phyloP scores from a whole-genome alignment of 805 yeast genomes.

The Priceomyces castillae region DNA sequence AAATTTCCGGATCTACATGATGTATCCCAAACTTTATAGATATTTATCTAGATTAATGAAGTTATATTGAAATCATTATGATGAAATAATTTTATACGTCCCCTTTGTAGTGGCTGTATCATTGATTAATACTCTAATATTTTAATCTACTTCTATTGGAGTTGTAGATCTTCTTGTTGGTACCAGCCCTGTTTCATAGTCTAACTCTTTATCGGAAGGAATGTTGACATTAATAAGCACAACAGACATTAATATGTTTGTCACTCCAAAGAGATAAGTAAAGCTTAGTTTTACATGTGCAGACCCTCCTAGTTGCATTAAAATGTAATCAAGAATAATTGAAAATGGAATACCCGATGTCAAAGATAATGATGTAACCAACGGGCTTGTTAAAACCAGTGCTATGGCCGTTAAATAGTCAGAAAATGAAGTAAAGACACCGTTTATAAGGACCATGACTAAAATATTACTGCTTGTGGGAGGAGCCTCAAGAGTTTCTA shows the following conservation, averaged over 20 bases:
- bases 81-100: no score
- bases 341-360: constrained; percentile 54
- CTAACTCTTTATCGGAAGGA: constrained; percentile 43
- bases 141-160: no score
- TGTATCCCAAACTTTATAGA: no score
- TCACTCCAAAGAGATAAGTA: constrained; percentile 46
- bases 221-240: constrained; percentile 43
- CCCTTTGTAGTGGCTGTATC: no score
- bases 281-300: constrained; percentile 20
- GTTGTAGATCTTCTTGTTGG: no score
- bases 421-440: constrained; percentile 45
- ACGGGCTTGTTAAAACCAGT: constrained; percentile 51
- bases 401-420: constrained; percentile 53
- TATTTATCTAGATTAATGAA: no score
- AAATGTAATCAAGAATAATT: constrained; percentile 46
- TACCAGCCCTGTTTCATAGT: no score
- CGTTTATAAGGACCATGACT: constrained; percentile 37
- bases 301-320: constrained; percentile 21
- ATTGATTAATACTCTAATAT: no score
- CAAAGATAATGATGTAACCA: constrained; percentile 49
- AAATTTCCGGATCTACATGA: not conserved
- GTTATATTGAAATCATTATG: no score
- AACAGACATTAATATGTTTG: constrained; percentile 45
- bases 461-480: constrained; percentile 36
- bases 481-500: constrained; percentile 44